A percentile compares a stretch with the other conserved stretches of the same genome.
Conservation (phyloP, 768 basidiomycete genomes). For the Suillus luteus region DNA sequence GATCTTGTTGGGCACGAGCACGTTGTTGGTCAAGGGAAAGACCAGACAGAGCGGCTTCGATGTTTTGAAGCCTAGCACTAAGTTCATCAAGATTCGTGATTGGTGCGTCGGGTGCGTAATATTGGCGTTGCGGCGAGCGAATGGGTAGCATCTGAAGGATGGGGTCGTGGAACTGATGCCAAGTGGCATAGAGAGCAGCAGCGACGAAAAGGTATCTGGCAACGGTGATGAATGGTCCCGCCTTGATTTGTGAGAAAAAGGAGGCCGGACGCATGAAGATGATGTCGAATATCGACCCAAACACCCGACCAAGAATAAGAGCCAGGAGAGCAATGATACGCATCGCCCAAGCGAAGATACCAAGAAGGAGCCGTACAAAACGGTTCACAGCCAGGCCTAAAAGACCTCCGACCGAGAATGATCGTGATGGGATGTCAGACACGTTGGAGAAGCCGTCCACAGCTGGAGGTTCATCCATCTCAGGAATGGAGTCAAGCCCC, state of each 20-base stretch:
- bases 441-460: slow-evolving; percentile 31
- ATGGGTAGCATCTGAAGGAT: slow-evolving; percentile 36
- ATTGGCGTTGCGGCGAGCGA: slow-evolving; percentile 38
- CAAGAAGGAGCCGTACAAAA: slow-evolving; percentile 32
- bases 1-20: slow-evolving; percentile 51
- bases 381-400: slow-evolving; percentile 47
- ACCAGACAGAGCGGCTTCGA: slow-evolving; percentile 64
- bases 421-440: slow-evolving; percentile 20
- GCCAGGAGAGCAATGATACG: slow-evolving; percentile 36
- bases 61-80: slow-evolving; percentile 56
- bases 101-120: slow-evolving; percentile 57
- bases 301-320: slow-evolving; percentile 46
- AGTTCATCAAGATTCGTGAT: slow-evolving; percentile 69
- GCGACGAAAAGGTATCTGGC: slow-evolving; percentile 47
- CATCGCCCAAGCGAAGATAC: slow-evolving; percentile 27
- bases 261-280: slow-evolving; percentile 50
- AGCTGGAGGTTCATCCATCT: slow-evolving; percentile 55
- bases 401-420: slow-evolving; percentile 49
- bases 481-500: slow-evolving; percentile 63
- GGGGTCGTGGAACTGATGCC: slow-evolving; percentile 40
- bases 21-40: slow-evolving; percentile 59
- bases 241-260: slow-evolving; percentile 38
- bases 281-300: slow-evolving; percentile 52
- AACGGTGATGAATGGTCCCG: slow-evolving; percentile 35
- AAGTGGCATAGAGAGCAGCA: slow-evolving; percentile 48